Evolutionary conservation across 192 early-diverging fungal genomes (phyloP), one percentile per base, ranked within the genome.

Genomic region (Linnemannia exigua): DNA sequence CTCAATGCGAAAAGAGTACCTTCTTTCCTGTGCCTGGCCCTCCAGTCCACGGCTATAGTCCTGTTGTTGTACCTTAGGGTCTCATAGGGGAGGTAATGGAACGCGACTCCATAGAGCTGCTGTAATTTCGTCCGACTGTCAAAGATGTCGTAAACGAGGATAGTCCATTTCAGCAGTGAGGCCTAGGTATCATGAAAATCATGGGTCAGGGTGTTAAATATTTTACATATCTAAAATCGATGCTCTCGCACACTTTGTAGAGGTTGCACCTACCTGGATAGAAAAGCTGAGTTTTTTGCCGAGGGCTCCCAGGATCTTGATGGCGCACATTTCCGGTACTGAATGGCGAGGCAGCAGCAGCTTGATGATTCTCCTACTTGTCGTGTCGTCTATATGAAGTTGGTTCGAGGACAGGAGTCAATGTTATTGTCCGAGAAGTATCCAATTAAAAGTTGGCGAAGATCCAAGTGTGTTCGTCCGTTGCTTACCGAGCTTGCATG

Each of bases 101-200:
- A 91, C 2, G 88, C 74, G 28, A 92, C 90, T 31, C 88, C 88
- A 69, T 93, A 93, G 14, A 91, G 75, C 16, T 82, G 83, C 3
- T 76, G 70, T 3, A 92, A 69, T 79, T 88, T 78, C 35, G 84
- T 80, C 51, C 77, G 85, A 69, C 87, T 82, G 16, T 90, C 90
- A 50, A 93, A 74, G 15, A 88, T 77, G 51, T 91, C 88, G 70
- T 89, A 91, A 15, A 92, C 74, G 11, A 84, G 33, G 20, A 91
- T 88, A 14, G 89, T 46, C 92, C 92, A 93, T 75, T 67, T 74
- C 31, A 92, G 83, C 20, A 92, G 75, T 22, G 70, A 50, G 1
- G 76, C 84, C 90, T 91, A 77, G 20, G 31, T 47, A 25, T 31
- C 14, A 15, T 22, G 15, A 15, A 25, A 63, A 31, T 12, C 28